Evolutionary conservation across 164 flowering plant genomes (phyloP).

Genomic region (Umbilicus rupestris): DNA sequence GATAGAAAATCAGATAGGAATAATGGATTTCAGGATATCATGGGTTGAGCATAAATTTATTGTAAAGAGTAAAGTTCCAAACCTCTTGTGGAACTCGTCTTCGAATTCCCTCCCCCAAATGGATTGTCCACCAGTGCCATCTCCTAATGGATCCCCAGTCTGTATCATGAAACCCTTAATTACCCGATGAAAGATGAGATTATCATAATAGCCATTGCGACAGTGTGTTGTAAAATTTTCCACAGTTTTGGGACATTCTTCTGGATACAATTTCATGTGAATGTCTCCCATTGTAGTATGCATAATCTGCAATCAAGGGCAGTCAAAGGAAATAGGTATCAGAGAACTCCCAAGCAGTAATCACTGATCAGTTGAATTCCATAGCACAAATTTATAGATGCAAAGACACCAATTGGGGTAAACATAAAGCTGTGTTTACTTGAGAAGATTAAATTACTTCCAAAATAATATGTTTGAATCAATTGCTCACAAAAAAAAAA

Average conservation of each 20-base stretch:
- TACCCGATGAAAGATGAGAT: slow-evolving; percentile 92
- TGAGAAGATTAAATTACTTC: not conserved
- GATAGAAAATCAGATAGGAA: not conserved
- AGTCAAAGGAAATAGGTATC: slow-evolving; percentile 1
- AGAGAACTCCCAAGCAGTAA: not conserved
- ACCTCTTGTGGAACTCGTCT: slow-evolving; percentile 99
- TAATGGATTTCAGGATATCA: not conserved
- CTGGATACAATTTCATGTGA: slow-evolving; percentile 89
- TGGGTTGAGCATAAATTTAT: not conserved
- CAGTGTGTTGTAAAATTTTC: slow-evolving; percentile 98
- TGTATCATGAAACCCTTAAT: slow-evolving; percentile 98
- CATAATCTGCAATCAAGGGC: slow-evolving; percentile 43
- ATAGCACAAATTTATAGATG: not conserved
- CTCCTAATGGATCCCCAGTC: slow-evolving; percentile 98
- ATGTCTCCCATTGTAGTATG: slow-evolving; percentile 92
- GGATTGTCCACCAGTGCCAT: slow-evolving; percentile 99
- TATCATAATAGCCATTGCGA: slow-evolving; percentile 92
- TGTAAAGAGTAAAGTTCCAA: slow-evolving; percentile 1
- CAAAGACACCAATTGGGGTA: not conserved
- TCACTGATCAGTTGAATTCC: not conserved
- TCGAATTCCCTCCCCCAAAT: slow-evolving; percentile 99
- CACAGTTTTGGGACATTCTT: slow-evolving; percentile 97
- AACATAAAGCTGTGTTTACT: not conserved
- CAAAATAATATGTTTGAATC: no score
- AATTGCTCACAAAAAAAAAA: slow-evolving; percentile 1